Base-by-base conservation (phyloP, 179 eudicot genomes). In the Sideroxylon spinosum region DNA sequence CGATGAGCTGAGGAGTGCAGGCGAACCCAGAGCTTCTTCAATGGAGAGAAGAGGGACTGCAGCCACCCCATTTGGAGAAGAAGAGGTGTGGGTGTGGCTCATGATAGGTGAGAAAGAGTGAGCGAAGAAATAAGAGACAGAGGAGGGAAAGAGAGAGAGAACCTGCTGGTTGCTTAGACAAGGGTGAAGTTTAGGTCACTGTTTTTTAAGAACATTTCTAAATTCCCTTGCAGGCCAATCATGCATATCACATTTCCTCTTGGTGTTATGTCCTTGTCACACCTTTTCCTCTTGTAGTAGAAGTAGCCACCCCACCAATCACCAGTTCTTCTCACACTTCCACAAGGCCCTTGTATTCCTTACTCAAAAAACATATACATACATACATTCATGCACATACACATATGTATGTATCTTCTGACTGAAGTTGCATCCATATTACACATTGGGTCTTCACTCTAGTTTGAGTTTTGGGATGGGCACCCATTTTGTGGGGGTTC, bases 1-100 rank as follows among this genome's bases (percentile, higher is more conserved):
- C 81, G 85, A 48, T 81, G 91, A 78, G 91, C 66, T 0, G 97
- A 86, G 69, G 97, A 86, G 69, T 89, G 84, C 0, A 90, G 82
- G 29, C 93, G 92, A 76, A 90, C 53, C 90, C 92, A 89, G 55
- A 91, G 81, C 87, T 89, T 91, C 88, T 89, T 93, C 76, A 91
- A 72, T 64, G 97, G 96, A 84, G 92, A 88, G 88, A 90, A 66
- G 86, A 93, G 89, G 89, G 92, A 86, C 68, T 90, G 95, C 29
- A 93, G 85, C 96, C 97, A 93, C 83, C 97, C 95, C 97, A 92
- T 92, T 59, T 74, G 73, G 82, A 78, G 44, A 37, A 37, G 44
- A 37, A 37, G 86, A 79, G 82, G 16, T 29, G 79, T 74, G 82
- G 88, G 86, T 85, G 85, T 77, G 84, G 86, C 84, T 84, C 89